Percentiles rank a stretch among this genome's conserved stretches.
These are phyloP conservation scores for Aphanomyces stellatus DNA, from an alignment of 352 stramenopile species.

Conservation along the genomic window DNA sequence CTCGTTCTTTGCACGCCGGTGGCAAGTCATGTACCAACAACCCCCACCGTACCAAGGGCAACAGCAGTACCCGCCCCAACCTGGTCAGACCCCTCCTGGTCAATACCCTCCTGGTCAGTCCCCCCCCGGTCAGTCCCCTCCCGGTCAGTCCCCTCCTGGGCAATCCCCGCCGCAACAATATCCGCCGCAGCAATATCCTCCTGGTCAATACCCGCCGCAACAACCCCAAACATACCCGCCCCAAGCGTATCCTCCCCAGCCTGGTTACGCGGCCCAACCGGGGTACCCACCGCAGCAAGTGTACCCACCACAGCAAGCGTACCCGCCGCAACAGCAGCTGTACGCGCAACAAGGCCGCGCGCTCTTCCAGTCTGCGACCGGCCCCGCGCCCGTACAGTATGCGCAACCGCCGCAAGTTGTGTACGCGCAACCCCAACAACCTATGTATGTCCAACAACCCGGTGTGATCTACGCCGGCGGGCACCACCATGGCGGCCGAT, in stretches of 20 bases:
- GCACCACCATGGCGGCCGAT: slow-evolving; percentile 1
- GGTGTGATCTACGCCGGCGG: background rate
- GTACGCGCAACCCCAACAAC: background rate
- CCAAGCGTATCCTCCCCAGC: background rate
- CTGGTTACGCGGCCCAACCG: too few species aligned
- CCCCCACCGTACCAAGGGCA: slow-evolving; percentile 4
- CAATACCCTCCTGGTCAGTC: too few species aligned
- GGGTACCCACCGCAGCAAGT: slow-evolving; percentile 6
- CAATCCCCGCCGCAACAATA: slow-evolving; percentile 4
- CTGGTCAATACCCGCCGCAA: slow-evolving; percentile 1
- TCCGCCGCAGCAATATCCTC: background rate
- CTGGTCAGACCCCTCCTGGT: slow-evolving; percentile 5
- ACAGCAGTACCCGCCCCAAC: background rate
- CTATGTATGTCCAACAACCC: slow-evolving; percentile 17
- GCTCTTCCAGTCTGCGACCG: slow-evolving; percentile 16
- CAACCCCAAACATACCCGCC: background rate
- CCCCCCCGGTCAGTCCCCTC: background rate
- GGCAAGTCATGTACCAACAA: slow-evolving; percentile 13
- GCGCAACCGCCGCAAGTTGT: background rate
- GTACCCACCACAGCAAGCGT: background rate
- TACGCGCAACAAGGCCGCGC: slow-evolving; percentile 16
- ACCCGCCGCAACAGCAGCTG: background rate
- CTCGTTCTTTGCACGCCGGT: slow-evolving; percentile 1
- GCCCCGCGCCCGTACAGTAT: slow-evolving; percentile 1
- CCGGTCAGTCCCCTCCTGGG: slow-evolving; percentile 5